Base-by-base conservation (phyloP, 1,284 basidiomycete species). In the Ganoderma multipileum region DNA sequence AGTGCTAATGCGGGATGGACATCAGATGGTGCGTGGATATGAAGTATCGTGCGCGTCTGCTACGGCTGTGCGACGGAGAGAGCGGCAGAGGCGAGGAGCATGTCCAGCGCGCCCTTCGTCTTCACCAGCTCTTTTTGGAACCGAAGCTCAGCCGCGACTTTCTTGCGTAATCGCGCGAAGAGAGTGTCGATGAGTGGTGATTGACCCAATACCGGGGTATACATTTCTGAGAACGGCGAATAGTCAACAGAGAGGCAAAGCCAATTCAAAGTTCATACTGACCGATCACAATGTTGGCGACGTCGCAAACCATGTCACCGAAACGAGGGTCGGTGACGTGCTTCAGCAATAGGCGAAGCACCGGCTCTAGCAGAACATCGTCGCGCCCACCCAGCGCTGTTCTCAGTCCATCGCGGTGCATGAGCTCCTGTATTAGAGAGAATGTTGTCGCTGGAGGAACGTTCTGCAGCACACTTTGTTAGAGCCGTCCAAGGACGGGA, bases 311-410 rank as follows among this genome's bases (percentile, higher is more conserved):
- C 78, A 96, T 85, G 72, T 93, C 91, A 41, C 96, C 95, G 77
- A 98, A 99, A 33, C 95, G 90, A 61, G 96, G 95, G 80, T 99
- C 96, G 2, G 91, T 86, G 61, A 98, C 87, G 78, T 99, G 89
- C 74, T 95, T 94, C 61, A 96, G 82, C 12, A 99, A 85, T 63
- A 99, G 88, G 1, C 91, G 86, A 11, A 99, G 85, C 26, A 99
- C 86, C 0, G 97, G 97, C 79, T 98, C 96, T 3, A 99, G 84
- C 3, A 97, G 87, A 36, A 99, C 92, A 77, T 99, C 98, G 77
- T 99, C 97, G 59, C 98, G 89, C 33, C 96, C 95, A 0, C 92
- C 86, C 5, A 99, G 85, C 1, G 98, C 97, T 73, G 90, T 89
- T 65, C 91, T 87, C 52, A 99, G 84, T 1, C 95, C 97, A 78